Evolutionary conservation across 176 grass and related monocot genomes (phyloP).

Genomic region (Aegilops sharonensis): DNA sequence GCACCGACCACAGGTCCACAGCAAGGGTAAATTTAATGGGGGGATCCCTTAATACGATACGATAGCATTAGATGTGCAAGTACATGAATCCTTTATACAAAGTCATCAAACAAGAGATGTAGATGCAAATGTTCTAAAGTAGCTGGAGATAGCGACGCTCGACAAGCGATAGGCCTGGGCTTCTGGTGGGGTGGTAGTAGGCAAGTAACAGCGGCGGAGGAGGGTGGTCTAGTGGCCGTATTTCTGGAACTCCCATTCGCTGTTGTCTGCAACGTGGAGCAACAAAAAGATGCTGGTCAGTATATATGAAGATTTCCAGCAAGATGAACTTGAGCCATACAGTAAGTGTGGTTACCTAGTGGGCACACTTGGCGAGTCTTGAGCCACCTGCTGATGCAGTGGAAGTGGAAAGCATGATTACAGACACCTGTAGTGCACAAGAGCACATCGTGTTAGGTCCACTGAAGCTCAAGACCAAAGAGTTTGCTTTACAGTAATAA

Average conservation of each 20-base stretch:
- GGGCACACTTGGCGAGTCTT: slow-evolving; percentile 99
- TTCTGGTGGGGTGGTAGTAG: neutral
- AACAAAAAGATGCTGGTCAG: neutral
- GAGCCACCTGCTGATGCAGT: slow-evolving; percentile 99
- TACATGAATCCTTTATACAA: slow-evolving; percentile 19
- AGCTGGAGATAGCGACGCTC: slow-evolving; percentile 2
- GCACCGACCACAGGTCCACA: neutral
- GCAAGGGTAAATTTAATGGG: neutral
- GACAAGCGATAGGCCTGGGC: neutral
- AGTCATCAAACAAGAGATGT: slow-evolving; percentile 11
- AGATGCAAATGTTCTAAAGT: slow-evolving; percentile 22
- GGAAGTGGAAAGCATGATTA: slow-evolving; percentile 99
- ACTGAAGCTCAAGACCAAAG: neutral
- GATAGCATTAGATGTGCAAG: slow-evolving; percentile 13
- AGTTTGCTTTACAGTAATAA: no score
- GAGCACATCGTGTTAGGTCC: slow-evolving; percentile 4
- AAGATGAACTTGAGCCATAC: neutral
- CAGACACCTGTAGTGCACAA: slow-evolving; percentile 69
- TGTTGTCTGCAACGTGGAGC: slow-evolving; percentile 67
- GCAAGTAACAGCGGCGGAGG: neutral
- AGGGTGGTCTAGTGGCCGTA: slow-evolving; percentile 72
- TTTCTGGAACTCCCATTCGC: slow-evolving; percentile 99
- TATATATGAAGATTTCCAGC: neutral
- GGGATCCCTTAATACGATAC: neutral
- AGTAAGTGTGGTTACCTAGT: slow-evolving; percentile 51